Evolutionary conservation across 2,329 filamentous ascomycete genomes (phyloP).

Genomic region (Akanthomyces uredinophilus): DNA sequence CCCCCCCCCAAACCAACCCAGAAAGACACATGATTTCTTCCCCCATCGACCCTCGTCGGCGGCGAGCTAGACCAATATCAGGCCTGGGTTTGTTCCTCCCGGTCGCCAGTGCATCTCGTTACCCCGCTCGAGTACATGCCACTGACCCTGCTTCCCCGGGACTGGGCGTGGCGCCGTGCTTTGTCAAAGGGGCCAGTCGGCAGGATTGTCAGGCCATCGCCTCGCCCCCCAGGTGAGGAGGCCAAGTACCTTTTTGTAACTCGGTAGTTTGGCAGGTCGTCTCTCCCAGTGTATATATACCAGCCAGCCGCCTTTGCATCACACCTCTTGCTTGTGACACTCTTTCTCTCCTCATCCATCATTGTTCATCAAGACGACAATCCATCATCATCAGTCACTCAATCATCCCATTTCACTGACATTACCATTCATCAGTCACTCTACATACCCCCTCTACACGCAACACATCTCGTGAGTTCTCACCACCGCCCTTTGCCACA

Average conservation of each 20-base stretch:
- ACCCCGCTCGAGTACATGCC: conserved; percentile 9
- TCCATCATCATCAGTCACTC: background rate
- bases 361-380: background rate
- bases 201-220: conserved; percentile 1
- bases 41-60: background rate
- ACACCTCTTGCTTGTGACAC: background rate
- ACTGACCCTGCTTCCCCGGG: background rate
- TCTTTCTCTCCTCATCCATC: background rate
- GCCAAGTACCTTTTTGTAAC: conserved; percentile 10
- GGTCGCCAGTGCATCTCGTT: background rate
- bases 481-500: background rate
- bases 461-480: background rate
- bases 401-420: background rate
- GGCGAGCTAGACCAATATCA: background rate
- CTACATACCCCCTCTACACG: background rate
- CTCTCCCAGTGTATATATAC: conserved; percentile 6
- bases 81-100: too few species aligned
- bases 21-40: background rate
- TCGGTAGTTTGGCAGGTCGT: background rate
- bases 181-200: background rate
- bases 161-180: background rate
- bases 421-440: background rate
- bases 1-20: background rate
- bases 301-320: background rate
- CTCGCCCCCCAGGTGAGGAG: background rate